Base-by-base conservation (phyloP, 2,329 filamentous ascomycete species). In the Canariomyces notabilis region DNA sequence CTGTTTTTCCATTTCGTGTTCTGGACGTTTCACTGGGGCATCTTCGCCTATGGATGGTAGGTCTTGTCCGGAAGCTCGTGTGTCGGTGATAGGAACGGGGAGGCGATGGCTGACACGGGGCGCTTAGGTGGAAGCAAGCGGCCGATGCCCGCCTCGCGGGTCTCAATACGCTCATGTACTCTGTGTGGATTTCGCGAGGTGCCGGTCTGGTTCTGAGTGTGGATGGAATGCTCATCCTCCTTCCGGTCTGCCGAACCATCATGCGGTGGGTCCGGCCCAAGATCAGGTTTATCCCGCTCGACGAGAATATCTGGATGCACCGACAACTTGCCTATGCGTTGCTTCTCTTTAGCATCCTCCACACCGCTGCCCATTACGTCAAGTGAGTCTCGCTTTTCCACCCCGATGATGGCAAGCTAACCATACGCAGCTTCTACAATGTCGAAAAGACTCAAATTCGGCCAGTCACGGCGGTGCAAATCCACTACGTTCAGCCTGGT, bases 221-320 rank as follows among this genome's bases (percentile, higher is more conserved):
- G 45, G 90, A 98, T 69, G 82, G 81, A 46, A 85, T 88, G 61
- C 74, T 97, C 55, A 95, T 98, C 59, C 70, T 98, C 21, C 75
- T 98, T 49, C 93, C 93, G 6, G 95, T 98, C 74, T 98, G 91
- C 73, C 79, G 93, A 57, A 97, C 91, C 49, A 71, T 97, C 23
- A 78, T 98, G 63, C 81, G 88, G 64, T 85, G 81, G 62, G 67
- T 97, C 46, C 80, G 93, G 54, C 93, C 93, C 20, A 95, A 94
- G 72, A 69, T 95, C 54, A 80, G 82, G 66, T 95, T 86, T 72
- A 64, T 97, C 11, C 93, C 93, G 5, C 76, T 98, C n/a, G 93
- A 98, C 61, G 93, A 98, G 70, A 94, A 89, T 49, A 78, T 90
- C 56, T 98, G 89, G 89, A 94, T 98, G 67, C 93, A 98, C 71